phyloP scores from a whole-genome alignment of 1,284 basidiomycete species.

The Tylopilus orsonianus region DNA sequence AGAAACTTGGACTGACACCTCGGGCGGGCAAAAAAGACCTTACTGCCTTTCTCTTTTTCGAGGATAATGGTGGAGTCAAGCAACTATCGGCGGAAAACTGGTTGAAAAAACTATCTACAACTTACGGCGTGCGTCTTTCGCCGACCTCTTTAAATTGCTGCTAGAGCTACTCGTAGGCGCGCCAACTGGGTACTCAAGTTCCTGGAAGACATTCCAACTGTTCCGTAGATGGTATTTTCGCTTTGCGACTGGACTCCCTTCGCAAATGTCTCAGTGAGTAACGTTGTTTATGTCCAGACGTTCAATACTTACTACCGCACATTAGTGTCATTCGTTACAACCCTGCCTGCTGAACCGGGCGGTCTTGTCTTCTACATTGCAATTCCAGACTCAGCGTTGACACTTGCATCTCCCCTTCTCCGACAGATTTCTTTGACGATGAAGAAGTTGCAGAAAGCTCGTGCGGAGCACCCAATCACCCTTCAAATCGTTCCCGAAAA shows the following conservation, averaged over 20 bases:
- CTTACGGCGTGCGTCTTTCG: slow-evolving; percentile 55
- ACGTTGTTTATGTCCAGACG: background rate
- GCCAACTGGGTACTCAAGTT: slow-evolving; percentile 56
- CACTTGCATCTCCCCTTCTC: slow-evolving; percentile 56
- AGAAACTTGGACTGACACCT: slow-evolving; percentile 74
- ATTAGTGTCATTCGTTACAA: slow-evolving; percentile 51
- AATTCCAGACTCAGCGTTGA: slow-evolving; percentile 55
- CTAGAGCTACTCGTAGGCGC: slow-evolving; percentile 44
- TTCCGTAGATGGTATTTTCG: slow-evolving; percentile 53
- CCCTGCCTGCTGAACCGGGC: slow-evolving; percentile 39
- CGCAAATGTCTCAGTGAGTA: slow-evolving; percentile 60
- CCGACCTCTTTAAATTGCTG: slow-evolving; percentile 1
- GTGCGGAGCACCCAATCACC: slow-evolving; percentile 45
- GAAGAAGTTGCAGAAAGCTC: slow-evolving; percentile 51
- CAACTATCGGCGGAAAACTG: slow-evolving; percentile 51
- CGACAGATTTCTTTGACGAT: slow-evolving; percentile 65
- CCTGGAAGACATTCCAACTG: slow-evolving; percentile 49
- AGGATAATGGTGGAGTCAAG: slow-evolving; percentile 52
- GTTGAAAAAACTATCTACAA: slow-evolving; percentile 51
- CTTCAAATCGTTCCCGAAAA: slow-evolving; percentile 73
- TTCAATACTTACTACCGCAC: slow-evolving; percentile 5
- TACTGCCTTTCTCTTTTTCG: slow-evolving; percentile 64
- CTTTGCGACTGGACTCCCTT: slow-evolving; percentile 62
- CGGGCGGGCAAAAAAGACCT: slow-evolving; percentile 69
- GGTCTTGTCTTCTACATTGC: slow-evolving; percentile 68